phyloP scores from a whole-genome alignment of 257 asterid species.

The Galeopsis tetrahit region DNA sequence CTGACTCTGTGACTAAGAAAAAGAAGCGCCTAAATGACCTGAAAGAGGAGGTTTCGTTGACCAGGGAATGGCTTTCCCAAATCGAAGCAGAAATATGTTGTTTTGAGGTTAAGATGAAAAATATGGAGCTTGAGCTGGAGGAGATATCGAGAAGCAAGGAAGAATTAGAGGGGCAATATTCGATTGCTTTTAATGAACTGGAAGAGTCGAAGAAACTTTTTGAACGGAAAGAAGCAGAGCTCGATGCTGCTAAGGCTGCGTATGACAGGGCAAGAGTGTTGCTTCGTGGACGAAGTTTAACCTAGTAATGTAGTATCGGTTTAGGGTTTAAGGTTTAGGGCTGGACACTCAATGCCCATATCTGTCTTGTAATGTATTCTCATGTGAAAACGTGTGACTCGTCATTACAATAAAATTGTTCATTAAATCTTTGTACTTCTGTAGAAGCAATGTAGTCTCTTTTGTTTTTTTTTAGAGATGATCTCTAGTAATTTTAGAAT shows the following conservation, averaged over 20 bases:
- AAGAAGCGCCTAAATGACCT: conserved; percentile 26
- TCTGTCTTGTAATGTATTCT: conserved; percentile 4
- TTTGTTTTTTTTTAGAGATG: neutral
- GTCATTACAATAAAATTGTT: neutral
- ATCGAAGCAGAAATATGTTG: conserved; percentile 40
- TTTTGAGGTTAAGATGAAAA: conserved; percentile 38
- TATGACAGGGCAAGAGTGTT: conserved; percentile 42
- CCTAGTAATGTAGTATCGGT: neutral
- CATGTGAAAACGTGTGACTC: neutral
- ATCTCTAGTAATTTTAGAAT: neutral
- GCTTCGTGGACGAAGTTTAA: conserved; percentile 38
- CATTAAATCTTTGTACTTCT: neutral
- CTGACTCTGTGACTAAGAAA: neutral
- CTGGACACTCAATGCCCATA: neutral
- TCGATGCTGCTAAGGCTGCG: conserved; percentile 49
- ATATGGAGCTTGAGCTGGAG: conserved; percentile 33
- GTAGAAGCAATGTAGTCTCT: too few relatives aligned
- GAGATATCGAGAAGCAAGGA: conserved; percentile 33
- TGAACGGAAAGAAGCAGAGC: conserved; percentile 41
- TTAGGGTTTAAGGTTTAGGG: neutral
- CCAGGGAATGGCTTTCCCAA: conserved; percentile 42
- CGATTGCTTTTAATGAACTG: conserved; percentile 33
- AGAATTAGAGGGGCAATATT: conserved; percentile 34
- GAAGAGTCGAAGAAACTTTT: conserved; percentile 39
- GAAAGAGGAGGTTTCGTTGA: conserved; percentile 35